These are phyloP conservation scores for Saturnispora kantuleensis DNA, from an alignment of 805 yeast genomes.

Conservation along the genomic window DNA sequence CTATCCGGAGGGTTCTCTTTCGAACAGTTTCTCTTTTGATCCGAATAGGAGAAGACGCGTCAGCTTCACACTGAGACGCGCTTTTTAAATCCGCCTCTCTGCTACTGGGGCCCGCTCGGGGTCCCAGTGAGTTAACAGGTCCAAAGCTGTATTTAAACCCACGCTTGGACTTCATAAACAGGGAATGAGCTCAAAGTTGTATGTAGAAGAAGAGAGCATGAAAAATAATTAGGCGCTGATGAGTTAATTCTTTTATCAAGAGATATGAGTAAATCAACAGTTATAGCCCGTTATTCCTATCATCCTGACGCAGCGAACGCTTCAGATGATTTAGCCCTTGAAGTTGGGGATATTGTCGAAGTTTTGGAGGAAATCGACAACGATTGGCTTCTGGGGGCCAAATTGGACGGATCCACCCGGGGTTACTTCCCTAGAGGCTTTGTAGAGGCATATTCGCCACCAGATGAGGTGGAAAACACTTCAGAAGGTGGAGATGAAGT, in stretches of 20 bases:
- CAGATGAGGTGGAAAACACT: neutral
- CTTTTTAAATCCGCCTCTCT: neutral
- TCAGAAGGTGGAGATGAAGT: neutral
- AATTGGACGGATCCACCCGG: slow-evolving; percentile 29
- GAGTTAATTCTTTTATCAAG: slow-evolving; percentile 1
- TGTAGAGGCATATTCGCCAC: slow-evolving; percentile 35
- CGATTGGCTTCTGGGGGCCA: slow-evolving; percentile 81
- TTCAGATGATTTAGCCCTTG: slow-evolving; percentile 75
- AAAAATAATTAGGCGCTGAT: neutral
- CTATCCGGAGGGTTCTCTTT: neutral
- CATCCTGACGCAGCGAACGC: slow-evolving; percentile 39
- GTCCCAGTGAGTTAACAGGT: neutral
- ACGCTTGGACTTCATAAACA: slow-evolving; percentile 1
- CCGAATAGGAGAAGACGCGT: slow-evolving; percentile 4
- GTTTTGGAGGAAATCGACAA: slow-evolving; percentile 80
- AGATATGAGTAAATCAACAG: slow-evolving; percentile 15
- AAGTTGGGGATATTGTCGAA: slow-evolving; percentile 55
- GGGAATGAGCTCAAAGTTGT: neutral
- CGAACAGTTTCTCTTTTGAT: neutral
- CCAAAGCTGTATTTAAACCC: slow-evolving; percentile 2
- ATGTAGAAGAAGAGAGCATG: neutral
- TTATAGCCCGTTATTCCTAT: slow-evolving; percentile 24
- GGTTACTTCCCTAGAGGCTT: slow-evolving; percentile 89
- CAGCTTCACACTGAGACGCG: neutral
- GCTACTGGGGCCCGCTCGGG: neutral